phyloP scores from a whole-genome alignment of 1,139 yeast genomes.

The Kodamaea derodonti region DNA sequence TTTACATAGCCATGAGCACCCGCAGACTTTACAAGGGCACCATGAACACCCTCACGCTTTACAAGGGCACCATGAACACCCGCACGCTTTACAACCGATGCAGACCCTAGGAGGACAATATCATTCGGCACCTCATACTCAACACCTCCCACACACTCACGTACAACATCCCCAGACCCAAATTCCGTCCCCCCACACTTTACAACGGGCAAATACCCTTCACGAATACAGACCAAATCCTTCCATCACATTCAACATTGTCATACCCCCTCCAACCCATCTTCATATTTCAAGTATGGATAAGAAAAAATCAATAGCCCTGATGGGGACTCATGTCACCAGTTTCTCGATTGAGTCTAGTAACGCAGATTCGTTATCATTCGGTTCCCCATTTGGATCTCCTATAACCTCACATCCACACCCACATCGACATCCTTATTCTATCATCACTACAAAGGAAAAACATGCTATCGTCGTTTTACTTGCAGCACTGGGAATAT shows the following conservation, averaged over 20 bases:
- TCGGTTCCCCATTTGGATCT: not conserved
- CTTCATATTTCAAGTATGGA: not conserved
- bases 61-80: no score
- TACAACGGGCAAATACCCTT: no score
- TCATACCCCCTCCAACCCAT: not conserved
- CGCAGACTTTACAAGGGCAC: no score
- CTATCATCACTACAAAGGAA: slow-evolving; percentile 15
- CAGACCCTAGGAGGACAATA: no score
- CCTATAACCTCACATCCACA: not conserved
- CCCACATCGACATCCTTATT: slow-evolving; percentile 10
- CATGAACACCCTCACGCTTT: no score
- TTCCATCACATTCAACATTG: not conserved
- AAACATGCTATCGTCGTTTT: slow-evolving; percentile 18
- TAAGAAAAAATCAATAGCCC: not conserved
- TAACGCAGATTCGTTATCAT: not conserved
- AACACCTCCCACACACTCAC: no score
- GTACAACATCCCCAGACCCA: no score
- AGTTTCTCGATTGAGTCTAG: not conserved
- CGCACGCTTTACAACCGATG: no score
- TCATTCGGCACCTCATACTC: no score
- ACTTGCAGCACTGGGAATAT: slow-evolving; percentile 35
- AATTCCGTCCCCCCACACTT: no score
- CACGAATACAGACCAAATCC: no score
- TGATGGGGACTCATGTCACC: slow-evolving; percentile 1
- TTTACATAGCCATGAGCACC: no score